Evolutionary conservation across 306 rosid genomes (phyloP), one percentile per base, ranked within the genome.

Genomic region (Gillenia trifoliata): DNA sequence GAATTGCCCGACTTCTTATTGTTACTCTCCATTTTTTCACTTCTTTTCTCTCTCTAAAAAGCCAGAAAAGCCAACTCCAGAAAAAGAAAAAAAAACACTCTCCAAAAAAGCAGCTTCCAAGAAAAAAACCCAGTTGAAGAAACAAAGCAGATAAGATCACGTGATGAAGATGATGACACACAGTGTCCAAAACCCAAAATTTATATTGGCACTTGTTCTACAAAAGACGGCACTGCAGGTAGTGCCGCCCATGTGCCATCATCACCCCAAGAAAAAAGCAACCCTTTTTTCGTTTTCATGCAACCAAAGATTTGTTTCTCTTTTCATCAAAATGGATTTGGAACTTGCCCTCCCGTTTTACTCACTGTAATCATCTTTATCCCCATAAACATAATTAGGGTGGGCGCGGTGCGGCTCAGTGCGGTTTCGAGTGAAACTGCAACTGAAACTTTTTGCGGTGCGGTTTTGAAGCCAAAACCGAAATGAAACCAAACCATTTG

Each of bases 201-300:
- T 75, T 80, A 83, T 77, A 77, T 15, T 30, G 54, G 17, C 20
- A 22, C 26, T 52, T 28, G 8, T 15, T 71, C 68, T 45, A 45
- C 13, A 31, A 68, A 85, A 72, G 75, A 69, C 68, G 77, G 83
- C 63, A 71, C 72, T 36, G 47, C 66, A 62, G 5, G 17, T 31
- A 23, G 70, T 50, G 79, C 80, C 69, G 52, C 70, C 85, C 83
- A 78, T 80, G 85, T 71, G 79, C 82, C 80, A 77, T 70, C 78
- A 62, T 74, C 52, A 45, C 71, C 43, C 50, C 45, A 33, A 20
- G 30, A 30, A 72, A 72, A 71, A 40, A 11, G 59, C 19, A 62
- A 12, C 43, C 38, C 70, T 20, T 55, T 68, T 68, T 9, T 72
- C 68, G 59, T 52, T 72, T 55, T 23, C 68, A 33, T 57, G 33